Evolutionary conservation across 176 grass and related monocot species (phyloP), one percentile per base, ranked within the genome.

Genomic region (Oryza nivara): DNA sequence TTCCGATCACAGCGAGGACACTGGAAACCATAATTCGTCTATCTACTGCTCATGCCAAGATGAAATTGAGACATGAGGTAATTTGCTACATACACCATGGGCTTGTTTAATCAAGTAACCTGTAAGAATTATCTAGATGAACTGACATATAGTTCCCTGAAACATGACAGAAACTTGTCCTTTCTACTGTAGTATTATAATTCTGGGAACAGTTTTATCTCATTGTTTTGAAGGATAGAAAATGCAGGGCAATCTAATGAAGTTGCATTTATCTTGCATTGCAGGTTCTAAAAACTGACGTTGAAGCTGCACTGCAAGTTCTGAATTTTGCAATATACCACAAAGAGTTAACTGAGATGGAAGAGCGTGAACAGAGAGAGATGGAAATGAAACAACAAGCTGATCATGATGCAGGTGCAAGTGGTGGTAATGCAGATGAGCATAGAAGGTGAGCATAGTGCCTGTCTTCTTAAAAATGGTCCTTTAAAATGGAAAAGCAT

Each of bases 281-380:
- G 65, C 70, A 99, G 96, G 93, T 99, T 89, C 72, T 94, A 28
- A 96, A 89, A 87, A 74, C 72, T 83, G 96, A 96, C 82, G 96
- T 99, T 3, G 93, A 99, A 78, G 89, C 96, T 89, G 96, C 96
- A 65, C 75, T 99, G 76, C 91, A 94, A 90, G 84, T 96, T 89
- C 74, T 99, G 51, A 99, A 99, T 73, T 99, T 95, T 79, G 93
- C 93, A 71, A 99, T 99, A 83, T 99, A 96, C 86, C 96, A 99
- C 72, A 94, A 94, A 84, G 93, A 99, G 83, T 84, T 99, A 67
- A 99, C 91, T 54, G 96, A 99, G 35, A 99, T 95, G 93, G 93
- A 99, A 85, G 91, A 95, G 47, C 91, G 93, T 22, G 96, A 98
- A 40, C 92, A 95, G 83, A 90, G 83, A 87, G 91, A 92, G 43